These are phyloP conservation scores for Emmonsia crescens DNA, from an alignment of 2,329 filamentous ascomycete species.

Conservation along the genomic window DNA sequence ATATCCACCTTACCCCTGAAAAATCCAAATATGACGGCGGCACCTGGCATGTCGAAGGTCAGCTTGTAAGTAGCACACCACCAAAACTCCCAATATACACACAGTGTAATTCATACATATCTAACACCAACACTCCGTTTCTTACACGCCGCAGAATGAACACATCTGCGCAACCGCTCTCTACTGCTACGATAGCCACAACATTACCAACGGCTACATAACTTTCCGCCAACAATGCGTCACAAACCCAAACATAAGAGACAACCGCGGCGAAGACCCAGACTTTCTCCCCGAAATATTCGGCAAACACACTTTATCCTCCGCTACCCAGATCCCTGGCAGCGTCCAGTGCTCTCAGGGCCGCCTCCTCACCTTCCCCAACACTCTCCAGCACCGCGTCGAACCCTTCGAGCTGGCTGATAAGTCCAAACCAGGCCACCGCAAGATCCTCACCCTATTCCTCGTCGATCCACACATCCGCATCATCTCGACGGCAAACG, in stretches of 20 bases:
- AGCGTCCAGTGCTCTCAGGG: conserved; percentile 1
- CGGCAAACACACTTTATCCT: neutral
- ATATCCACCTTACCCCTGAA: conserved; percentile 48
- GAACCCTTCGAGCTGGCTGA: conserved; percentile 6
- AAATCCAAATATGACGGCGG: conserved; percentile 42
- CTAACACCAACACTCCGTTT: neutral
- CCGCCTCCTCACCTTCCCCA: conserved; percentile 8
- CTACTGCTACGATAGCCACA: conserved; percentile 5
- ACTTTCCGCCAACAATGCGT: conserved; percentile 5
- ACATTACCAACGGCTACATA: conserved; percentile 4
- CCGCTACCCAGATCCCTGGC: neutral
- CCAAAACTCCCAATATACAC: neutral
- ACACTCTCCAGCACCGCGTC: conserved; percentile 4
- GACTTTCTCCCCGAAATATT: neutral
- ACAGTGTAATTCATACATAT: neutral
- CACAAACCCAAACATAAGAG: neutral
- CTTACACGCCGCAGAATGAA: conserved; percentile 3
- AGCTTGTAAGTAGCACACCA: conserved; percentile 21
- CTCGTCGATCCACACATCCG: conserved; percentile 5
- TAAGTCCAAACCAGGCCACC: neutral
- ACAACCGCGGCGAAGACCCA: neutral
- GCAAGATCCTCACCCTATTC: conserved; percentile 6
- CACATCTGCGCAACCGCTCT: conserved; percentile 8
- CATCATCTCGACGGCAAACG: conserved; percentile 4
- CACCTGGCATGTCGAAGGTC: conserved; percentile 40